These are phyloP conservation scores for Agaricales sp. DNA, from an alignment of 1,284 basidiomycete genomes.

Conservation along the genomic window DNA sequence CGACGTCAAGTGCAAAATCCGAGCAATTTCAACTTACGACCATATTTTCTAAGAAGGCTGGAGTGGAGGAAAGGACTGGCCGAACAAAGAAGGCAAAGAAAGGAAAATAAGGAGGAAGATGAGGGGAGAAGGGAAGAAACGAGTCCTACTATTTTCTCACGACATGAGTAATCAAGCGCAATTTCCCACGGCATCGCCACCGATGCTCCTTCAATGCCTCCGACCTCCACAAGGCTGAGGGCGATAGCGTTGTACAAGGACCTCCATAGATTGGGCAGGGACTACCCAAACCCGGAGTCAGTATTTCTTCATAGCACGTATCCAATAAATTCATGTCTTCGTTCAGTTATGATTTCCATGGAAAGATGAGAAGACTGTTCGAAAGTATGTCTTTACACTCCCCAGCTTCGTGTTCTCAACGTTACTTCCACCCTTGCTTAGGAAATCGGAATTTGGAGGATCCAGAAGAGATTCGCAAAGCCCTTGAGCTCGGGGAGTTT, in stretches of 20 bases:
- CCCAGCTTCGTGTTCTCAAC: constrained; percentile 4
- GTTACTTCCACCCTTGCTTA: constrained; percentile 21
- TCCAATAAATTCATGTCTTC: constrained; percentile 9
- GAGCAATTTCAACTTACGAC: constrained; percentile 6
- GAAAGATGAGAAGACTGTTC: constrained; percentile 55
- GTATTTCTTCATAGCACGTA: constrained; percentile 19
- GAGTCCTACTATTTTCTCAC: too few species aligned
- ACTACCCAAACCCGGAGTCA: constrained; percentile 70
- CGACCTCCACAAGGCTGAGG: constrained; percentile 38
- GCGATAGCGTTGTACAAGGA: constrained; percentile 70
- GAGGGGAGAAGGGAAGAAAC: constrained; percentile 2
- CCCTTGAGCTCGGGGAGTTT: constrained; percentile 73
- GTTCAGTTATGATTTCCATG: constrained; percentile 65
- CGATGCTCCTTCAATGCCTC: neutral
- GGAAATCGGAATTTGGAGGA: constrained; percentile 67
- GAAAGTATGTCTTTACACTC: constrained; percentile 40
- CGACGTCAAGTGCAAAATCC: neutral
- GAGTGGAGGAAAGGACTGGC: constrained; percentile 14
- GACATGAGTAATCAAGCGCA: too few species aligned
- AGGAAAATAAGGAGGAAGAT: constrained; percentile 2
- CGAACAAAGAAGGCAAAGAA: constrained; percentile 13
- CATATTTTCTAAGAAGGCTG: constrained; percentile 10
- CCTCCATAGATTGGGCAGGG: constrained; percentile 63
- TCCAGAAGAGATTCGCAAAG: constrained; percentile 67
- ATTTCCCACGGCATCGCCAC: too few species aligned